phyloP scores from a whole-genome alignment of 768 basidiomycete species.

The Kwoniella mangroviensis region DNA sequence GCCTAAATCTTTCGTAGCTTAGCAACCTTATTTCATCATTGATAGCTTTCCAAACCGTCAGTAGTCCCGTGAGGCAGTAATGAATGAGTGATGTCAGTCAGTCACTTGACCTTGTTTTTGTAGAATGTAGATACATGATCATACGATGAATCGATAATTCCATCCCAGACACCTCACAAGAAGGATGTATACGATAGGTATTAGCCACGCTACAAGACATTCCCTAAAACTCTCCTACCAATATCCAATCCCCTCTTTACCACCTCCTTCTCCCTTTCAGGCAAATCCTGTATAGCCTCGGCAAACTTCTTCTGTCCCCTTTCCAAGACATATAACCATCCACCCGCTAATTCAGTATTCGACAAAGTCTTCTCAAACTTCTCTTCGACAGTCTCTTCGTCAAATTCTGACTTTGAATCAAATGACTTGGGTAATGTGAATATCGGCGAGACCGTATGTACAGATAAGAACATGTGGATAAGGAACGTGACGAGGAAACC shows the following conservation, averaged over 20 bases:
- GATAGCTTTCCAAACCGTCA: too few relatives aligned
- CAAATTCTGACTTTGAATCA: constrained; percentile 19
- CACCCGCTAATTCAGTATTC: constrained; percentile 71
- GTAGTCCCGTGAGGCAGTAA: too few relatives aligned
- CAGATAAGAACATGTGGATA: constrained; percentile 70
- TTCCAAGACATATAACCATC: constrained; percentile 72
- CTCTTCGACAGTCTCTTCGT: constrained; percentile 64
- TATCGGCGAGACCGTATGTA: constrained; percentile 74
- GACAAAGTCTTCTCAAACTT: constrained; percentile 76
- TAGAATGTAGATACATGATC: too few relatives aligned
- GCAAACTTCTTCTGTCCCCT: constrained; percentile 23
- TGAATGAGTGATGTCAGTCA: too few relatives aligned
- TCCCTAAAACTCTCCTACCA: constrained; percentile 69
- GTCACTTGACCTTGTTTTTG: too few relatives aligned
- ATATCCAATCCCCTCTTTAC: constrained; percentile 71
- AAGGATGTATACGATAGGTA: neutral
- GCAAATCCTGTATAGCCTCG: constrained; percentile 23
- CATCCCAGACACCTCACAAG: neutral
- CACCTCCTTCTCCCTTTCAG: constrained; percentile 59
- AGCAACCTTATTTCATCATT: neutral
- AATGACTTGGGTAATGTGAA: constrained; percentile 57
- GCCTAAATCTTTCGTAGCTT: neutral
- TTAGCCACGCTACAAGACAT: neutral
- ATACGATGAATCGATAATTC: neutral
- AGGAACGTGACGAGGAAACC: constrained; percentile 76